Evolutionary conservation across 2,329 filamentous ascomycete species (phyloP).

Genomic region (Diplodia scrobiculata): DNA sequence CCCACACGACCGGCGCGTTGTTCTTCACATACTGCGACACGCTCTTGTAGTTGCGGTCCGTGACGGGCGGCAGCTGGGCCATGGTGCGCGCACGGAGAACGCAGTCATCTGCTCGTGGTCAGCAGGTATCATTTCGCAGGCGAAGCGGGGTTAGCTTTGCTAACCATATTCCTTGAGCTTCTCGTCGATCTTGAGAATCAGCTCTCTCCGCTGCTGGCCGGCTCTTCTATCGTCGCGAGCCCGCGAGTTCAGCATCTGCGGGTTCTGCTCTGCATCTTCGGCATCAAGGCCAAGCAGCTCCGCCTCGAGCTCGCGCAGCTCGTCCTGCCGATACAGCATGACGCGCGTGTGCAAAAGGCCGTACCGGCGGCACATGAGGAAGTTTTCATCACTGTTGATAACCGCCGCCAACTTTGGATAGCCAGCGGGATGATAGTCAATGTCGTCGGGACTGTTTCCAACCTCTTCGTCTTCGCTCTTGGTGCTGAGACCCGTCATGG

Average conservation of each 20-base stretch:
- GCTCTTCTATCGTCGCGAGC: constrained; percentile 19
- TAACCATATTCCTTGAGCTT: constrained; percentile 31
- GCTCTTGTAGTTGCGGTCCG: constrained; percentile 30
- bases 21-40: constrained; percentile 31
- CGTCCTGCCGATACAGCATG: constrained; percentile 31
- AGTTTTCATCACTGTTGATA: constrained; percentile 36
- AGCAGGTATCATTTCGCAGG: neutral
- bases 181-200: constrained; percentile 30
- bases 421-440: constrained; percentile 28
- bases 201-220: constrained; percentile 17
- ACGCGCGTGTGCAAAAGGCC: constrained; percentile 32
- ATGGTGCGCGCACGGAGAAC: constrained; percentile 30
- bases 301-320: constrained; percentile 30
- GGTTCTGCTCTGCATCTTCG: constrained; percentile 24
- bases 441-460: neutral
- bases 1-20: constrained; percentile 25
- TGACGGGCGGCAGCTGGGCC: constrained; percentile 28
- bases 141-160: neutral
- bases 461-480: neutral
- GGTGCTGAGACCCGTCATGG: neutral
- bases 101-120: constrained; percentile 27
- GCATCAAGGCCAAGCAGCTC: constrained; percentile 29
- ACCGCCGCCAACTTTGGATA: constrained; percentile 35
- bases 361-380: constrained; percentile 33
- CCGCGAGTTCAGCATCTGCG: constrained; percentile 24